These are phyloP conservation scores for Tricholoma hemisulphureum DNA, from an alignment of 768 basidiomycete species.

Conservation along the genomic window DNA sequence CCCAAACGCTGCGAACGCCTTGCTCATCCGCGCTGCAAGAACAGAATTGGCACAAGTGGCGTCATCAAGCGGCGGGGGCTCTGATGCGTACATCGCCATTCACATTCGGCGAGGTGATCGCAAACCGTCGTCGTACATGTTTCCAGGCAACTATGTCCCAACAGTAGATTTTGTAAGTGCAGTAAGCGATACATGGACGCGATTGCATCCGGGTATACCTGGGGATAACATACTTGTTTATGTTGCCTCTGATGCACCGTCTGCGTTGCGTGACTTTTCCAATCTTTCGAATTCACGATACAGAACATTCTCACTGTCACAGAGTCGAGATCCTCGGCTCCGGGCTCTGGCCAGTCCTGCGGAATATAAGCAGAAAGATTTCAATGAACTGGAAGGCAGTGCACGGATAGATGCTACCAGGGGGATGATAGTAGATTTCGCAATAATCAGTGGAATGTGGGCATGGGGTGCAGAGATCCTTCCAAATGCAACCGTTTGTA, in stretches of 20 bases:
- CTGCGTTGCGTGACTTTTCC: conserved; percentile 41
- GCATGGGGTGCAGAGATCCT: conserved; percentile 37
- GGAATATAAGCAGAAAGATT: conserved; percentile 57
- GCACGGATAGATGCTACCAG: conserved; percentile 50
- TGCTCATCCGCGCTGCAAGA: conserved; percentile 50
- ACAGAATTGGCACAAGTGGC: conserved; percentile 38
- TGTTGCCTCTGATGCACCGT: conserved; percentile 60
- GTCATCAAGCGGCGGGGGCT: conserved; percentile 12
- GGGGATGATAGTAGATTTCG: conserved; percentile 70
- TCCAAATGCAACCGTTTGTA: conserved; percentile 57
- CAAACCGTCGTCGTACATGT: conserved; percentile 43
- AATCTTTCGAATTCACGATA: conserved; percentile 34
- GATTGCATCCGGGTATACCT: conserved; percentile 24
- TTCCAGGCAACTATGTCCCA: conserved; percentile 47
- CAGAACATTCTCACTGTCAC: conserved; percentile 44
- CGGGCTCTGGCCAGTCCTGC: conserved; percentile 46
- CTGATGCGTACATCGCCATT: conserved; percentile 46
- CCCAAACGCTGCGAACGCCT: conserved; percentile 45
- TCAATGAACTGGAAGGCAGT: conserved; percentile 37
- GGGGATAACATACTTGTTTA: conserved; percentile 42
- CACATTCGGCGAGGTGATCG: conserved; percentile 68
- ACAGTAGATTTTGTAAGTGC: conserved; percentile 46
- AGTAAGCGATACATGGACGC: conserved; percentile 41
- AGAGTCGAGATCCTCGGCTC: conserved; percentile 42
- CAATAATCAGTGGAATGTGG: conserved; percentile 66